These are phyloP conservation scores for Sporothrix sp. DNA, from an alignment of 2,329 filamentous ascomycete genomes.

Conservation along the genomic window DNA sequence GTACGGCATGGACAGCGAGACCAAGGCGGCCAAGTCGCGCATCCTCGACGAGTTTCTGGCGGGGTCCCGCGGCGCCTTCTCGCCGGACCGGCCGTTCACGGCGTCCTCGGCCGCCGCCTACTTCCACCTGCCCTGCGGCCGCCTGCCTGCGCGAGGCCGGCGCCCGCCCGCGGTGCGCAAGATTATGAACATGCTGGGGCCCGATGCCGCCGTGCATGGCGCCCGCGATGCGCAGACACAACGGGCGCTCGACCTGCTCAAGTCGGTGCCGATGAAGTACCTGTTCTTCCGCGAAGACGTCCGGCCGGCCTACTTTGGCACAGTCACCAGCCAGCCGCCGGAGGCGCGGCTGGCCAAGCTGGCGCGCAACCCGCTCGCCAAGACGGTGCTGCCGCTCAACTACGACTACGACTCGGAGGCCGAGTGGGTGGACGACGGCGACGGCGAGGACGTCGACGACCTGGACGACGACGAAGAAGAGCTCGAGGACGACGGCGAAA, in stretches of 20 bases:
- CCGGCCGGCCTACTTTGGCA: constrained; percentile 62
- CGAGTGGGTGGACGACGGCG: constrained; percentile 71
- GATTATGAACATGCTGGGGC: constrained; percentile 39
- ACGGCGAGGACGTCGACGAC: constrained; percentile 59
- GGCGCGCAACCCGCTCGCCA: constrained; percentile 43
- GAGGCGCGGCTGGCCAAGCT: constrained; percentile 41
- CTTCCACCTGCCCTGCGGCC: constrained; percentile 34
- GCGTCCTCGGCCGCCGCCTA: constrained; percentile 30
- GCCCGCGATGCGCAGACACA: constrained; percentile 28
- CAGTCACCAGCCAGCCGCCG: constrained; percentile 51
- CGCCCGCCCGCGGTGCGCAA: constrained; percentile 42
- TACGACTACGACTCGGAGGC: constrained; percentile 83
- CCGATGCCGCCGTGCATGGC: constrained; percentile 26
- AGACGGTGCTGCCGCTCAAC: constrained; percentile 50
- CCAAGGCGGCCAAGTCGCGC: constrained; percentile 39
- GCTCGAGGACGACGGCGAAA: constrained; percentile 65
- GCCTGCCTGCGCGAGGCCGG: constrained; percentile 23
- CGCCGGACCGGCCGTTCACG: constrained; percentile 28
- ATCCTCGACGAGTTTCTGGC: constrained; percentile 44
- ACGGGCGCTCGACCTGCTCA: constrained; percentile 33
- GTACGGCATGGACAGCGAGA: constrained; percentile 49
- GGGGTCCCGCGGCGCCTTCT: constrained; percentile 38
- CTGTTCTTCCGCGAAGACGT: constrained; percentile 55
- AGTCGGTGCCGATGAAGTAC: constrained; percentile 51
- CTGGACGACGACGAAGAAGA: constrained; percentile 62